Evolutionary conservation across 768 basidiomycete genomes (phyloP).

Genomic region (Boletus vinaceobasis): DNA sequence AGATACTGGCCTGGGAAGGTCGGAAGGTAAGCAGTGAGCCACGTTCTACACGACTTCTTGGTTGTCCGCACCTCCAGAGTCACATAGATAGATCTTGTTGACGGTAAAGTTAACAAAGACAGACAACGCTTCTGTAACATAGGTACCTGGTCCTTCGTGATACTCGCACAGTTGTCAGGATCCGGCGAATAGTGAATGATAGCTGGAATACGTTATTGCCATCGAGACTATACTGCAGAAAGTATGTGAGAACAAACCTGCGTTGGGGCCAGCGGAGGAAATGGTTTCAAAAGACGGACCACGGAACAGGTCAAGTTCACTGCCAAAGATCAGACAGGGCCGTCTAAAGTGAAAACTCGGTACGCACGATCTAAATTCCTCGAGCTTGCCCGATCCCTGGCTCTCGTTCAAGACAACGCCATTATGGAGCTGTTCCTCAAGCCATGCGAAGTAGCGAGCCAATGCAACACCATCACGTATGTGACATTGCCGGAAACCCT

Average conservation of each 20-base stretch:
- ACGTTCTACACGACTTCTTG: not conserved
- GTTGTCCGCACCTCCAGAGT: conserved; percentile 67
- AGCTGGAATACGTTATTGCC: conserved; percentile 40
- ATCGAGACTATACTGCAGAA: not conserved
- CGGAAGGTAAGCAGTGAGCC: not conserved
- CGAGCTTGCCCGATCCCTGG: conserved; percentile 74
- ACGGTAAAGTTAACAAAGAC: conserved; percentile 36
- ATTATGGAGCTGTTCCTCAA: conserved; percentile 74
- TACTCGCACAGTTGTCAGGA: conserved; percentile 63
- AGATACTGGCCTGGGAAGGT: conserved; percentile 62
- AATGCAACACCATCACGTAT: conserved; percentile 89
- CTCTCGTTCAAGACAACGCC: conserved; percentile 70
- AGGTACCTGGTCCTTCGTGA: conserved; percentile 69
- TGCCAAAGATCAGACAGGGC: conserved; percentile 26
- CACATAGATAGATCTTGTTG: conserved; percentile 67
- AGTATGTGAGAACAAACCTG: conserved; percentile 47
- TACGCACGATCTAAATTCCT: conserved; percentile 78
- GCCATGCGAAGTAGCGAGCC: conserved; percentile 89
- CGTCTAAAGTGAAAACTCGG: not conserved
- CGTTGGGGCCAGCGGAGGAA: conserved; percentile 89
- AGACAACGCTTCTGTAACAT: not conserved
- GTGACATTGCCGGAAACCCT: conserved; percentile 86
- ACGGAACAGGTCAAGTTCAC: conserved; percentile 74
- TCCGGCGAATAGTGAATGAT: conserved; percentile 94
- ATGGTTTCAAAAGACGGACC: conserved; percentile 93